These are phyloP conservation scores for Raffaelea ambrosiae DNA, from an alignment of 2,329 filamentous ascomycete species.

Conservation along the genomic window DNA sequence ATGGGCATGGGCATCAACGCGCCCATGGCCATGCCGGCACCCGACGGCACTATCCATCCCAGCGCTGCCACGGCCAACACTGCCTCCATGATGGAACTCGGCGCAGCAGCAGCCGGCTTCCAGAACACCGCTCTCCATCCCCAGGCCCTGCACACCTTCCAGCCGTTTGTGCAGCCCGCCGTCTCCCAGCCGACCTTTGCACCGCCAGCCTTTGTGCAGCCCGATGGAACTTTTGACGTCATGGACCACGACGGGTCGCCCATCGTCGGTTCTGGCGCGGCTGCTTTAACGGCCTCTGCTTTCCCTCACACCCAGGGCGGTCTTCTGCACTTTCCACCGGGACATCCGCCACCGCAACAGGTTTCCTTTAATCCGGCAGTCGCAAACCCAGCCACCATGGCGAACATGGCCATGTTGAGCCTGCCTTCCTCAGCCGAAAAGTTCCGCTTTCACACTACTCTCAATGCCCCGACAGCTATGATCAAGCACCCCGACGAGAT, in stretches of 20 bases:
- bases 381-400: neutral
- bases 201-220: constrained; percentile 70
- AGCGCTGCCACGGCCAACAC: constrained; percentile 19
- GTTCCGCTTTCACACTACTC: constrained; percentile 81
- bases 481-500: constrained; percentile 84
- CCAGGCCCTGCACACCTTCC: constrained; percentile 51
- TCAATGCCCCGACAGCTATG: constrained; percentile 96
- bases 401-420: constrained; percentile 30
- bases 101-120: constrained; percentile 44
- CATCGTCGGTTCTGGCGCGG: constrained; percentile 41
- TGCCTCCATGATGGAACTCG: constrained; percentile 53
- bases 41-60: constrained; percentile 55
- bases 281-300: neutral
- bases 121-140: constrained; percentile 37
- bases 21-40: constrained; percentile 69
- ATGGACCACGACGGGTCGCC: constrained; percentile 69
- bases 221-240: constrained; percentile 70
- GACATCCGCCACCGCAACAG: constrained; percentile 6
- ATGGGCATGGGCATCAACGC: constrained; percentile 71
- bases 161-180: constrained; percentile 60
- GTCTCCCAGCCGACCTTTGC: constrained; percentile 56
- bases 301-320: constrained; percentile 1
- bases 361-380: neutral
- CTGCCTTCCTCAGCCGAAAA: constrained; percentile 53
- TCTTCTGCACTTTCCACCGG: constrained; percentile 5